phyloP scores from a whole-genome alignment of 306 rosid species.

The Citrullus amarus region DNA sequence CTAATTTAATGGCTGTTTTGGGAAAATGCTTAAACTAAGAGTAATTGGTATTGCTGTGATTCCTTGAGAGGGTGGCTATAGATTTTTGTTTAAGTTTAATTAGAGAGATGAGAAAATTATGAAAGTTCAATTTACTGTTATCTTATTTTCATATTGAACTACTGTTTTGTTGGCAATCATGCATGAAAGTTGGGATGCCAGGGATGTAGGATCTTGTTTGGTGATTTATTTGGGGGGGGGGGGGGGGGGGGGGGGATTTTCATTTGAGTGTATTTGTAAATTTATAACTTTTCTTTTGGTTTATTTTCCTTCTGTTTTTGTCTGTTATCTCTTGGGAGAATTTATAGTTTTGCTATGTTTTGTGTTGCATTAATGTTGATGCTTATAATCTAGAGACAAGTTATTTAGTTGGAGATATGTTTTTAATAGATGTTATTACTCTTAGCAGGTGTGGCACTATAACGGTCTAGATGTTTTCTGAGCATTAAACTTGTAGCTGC shows the following conservation, averaged over 20 bases:
- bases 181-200: no score
- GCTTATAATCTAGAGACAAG: background rate
- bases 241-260: background rate
- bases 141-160: background rate
- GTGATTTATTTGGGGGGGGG: no score
- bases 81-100: background rate
- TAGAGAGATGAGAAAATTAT: background rate
- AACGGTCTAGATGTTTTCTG: background rate
- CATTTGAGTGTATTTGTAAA: background rate
- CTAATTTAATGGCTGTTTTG: background rate
- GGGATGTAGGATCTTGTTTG: no score
- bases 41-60: background rate
- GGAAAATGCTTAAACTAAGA: background rate
- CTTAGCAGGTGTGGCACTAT: constrained; percentile 5
- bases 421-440: background rate
- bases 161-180: no score
- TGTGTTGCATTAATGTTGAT: background rate
- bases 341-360: background rate
- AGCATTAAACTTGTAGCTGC: constrained; percentile 9
- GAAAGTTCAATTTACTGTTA: background rate
- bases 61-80: background rate
- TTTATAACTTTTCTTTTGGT: background rate
- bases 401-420: background rate
- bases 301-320: background rate
- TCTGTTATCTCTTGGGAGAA: background rate